phyloP scores from a whole-genome alignment of 2,329 filamentous ascomycete genomes.

The Ceratocystiopsis sp. region DNA sequence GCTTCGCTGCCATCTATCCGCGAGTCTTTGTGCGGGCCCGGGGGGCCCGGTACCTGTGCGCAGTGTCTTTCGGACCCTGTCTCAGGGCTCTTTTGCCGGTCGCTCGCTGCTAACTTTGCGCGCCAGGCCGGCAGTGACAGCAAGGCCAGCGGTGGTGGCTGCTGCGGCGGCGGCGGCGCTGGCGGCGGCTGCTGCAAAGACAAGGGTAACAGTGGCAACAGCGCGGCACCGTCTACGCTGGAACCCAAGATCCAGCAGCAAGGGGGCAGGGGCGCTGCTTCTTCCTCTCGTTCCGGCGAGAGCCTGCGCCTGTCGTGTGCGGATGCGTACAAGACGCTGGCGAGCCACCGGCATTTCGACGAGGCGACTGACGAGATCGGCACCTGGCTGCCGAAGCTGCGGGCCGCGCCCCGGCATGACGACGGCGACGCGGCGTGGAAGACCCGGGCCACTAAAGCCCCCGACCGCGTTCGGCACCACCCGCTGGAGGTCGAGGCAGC shows the following conservation, averaged over 20 bases:
- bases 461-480: slow-evolving; percentile 13
- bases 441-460: too few species aligned
- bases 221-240: slow-evolving; percentile 10
- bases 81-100: slow-evolving; percentile 69
- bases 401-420: slow-evolving; percentile 32
- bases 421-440: slow-evolving; percentile 19
- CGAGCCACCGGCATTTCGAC: slow-evolving; percentile 60
- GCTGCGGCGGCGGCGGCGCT: slow-evolving; percentile 45
- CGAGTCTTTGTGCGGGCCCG: slow-evolving; percentile 34
- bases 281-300: slow-evolving; percentile 7
- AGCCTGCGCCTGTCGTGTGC: slow-evolving; percentile 49
- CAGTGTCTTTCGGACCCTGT: slow-evolving; percentile 65
- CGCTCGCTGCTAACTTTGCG: slow-evolving; percentile 50
- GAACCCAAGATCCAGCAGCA: slow-evolving; percentile 11
- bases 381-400: slow-evolving; percentile 60
- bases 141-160: slow-evolving; percentile 17
- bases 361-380: slow-evolving; percentile 56
- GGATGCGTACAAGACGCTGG: slow-evolving; percentile 62
- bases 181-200: slow-evolving; percentile 50
- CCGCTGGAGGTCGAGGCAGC: slow-evolving; percentile 68
- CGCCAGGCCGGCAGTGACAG: slow-evolving; percentile 16
- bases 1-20: too few species aligned
- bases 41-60: slow-evolving; percentile 61
- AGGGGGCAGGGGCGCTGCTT: slow-evolving; percentile 1
- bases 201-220: neutral